These are phyloP conservation scores for Guillardia theta DNA, from an alignment of 78 protist genomes.

Conservation along the genomic window DNA sequence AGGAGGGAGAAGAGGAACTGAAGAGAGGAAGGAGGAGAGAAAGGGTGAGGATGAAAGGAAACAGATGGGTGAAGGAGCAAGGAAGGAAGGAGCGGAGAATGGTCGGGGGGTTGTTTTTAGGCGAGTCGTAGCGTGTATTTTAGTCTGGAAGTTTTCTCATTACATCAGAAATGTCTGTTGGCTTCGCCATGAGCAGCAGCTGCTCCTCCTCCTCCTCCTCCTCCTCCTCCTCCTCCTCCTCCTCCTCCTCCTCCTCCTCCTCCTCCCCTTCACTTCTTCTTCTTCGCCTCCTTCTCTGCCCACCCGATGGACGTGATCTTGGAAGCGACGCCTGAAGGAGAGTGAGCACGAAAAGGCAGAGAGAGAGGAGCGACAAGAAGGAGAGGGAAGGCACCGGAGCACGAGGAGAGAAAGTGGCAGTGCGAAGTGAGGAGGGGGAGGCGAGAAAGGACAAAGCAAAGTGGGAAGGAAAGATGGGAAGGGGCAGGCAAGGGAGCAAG, in stretches of 20 bases:
- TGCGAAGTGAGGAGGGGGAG: neutral
- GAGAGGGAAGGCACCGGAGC: neutral
- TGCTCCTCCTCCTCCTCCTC: neutral
- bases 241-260: neutral
- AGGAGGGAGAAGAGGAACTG: neutral
- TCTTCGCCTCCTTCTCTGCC: neutral
- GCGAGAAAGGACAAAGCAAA: neutral
- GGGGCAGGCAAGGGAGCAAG: neutral
- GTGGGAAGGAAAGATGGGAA: neutral
- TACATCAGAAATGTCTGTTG: too few species aligned
- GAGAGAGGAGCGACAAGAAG: neutral
- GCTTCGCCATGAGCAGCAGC: neutral
- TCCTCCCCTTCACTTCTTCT: neutral
- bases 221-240: neutral
- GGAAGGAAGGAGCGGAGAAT: neutral
- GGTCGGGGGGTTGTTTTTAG: neutral
- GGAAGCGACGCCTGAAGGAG: neutral
- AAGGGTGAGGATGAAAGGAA: neutral
- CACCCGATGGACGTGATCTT: neutral
- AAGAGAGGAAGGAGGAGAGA: neutral
- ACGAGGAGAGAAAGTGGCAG: neutral
- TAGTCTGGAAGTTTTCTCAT: too few species aligned
- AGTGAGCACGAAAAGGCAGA: neutral
- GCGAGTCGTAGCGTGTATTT: neutral
- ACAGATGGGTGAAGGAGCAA: neutral